Percentiles rank a stretch among this genome's conserved stretches.
Evolutionary conservation across 2,329 filamentous ascomycete species (phyloP).

Genomic region (Pyrenophora teres): DNA sequence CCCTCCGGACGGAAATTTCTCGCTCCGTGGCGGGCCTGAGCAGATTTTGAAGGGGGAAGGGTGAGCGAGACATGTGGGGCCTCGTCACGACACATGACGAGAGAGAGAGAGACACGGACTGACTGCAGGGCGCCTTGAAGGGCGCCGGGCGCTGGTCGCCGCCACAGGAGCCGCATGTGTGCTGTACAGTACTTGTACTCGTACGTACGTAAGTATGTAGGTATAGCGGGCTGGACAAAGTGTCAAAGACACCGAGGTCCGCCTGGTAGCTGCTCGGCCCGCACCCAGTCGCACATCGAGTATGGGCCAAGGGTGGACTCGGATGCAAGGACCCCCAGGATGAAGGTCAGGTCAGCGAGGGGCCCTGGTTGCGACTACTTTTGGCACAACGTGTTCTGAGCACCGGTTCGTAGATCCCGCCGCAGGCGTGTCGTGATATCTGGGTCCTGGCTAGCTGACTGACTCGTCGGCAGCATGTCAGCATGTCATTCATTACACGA

Average conservation of each 20-base stretch:
- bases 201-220: too few species aligned
- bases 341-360: constrained; percentile 21
- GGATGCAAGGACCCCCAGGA: constrained; percentile 23
- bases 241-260: constrained; percentile 14
- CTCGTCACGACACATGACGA: constrained; percentile 21
- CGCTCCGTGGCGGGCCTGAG: constrained; percentile 29
- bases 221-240: too few species aligned
- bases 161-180: constrained; percentile 18
- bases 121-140: constrained; percentile 18
- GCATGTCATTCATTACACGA: background rate
- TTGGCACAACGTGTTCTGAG: constrained; percentile 45
- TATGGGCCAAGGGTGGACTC: constrained; percentile 26
- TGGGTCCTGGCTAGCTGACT: constrained; percentile 14
- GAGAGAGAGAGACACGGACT: constrained; percentile 4
- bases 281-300: constrained; percentile 46
- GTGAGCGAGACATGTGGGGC: constrained; percentile 21
- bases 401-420: constrained; percentile 48
- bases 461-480: constrained; percentile 10
- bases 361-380: constrained; percentile 35
- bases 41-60: constrained; percentile 5
- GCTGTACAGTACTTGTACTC: too few species aligned
- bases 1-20: constrained; percentile 38
- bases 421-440: constrained; percentile 27
- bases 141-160: background rate
- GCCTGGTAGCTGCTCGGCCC: constrained; percentile 39